phyloP scores from a whole-genome alignment of 768 basidiomycete genomes.

The Mycena latifolia region DNA sequence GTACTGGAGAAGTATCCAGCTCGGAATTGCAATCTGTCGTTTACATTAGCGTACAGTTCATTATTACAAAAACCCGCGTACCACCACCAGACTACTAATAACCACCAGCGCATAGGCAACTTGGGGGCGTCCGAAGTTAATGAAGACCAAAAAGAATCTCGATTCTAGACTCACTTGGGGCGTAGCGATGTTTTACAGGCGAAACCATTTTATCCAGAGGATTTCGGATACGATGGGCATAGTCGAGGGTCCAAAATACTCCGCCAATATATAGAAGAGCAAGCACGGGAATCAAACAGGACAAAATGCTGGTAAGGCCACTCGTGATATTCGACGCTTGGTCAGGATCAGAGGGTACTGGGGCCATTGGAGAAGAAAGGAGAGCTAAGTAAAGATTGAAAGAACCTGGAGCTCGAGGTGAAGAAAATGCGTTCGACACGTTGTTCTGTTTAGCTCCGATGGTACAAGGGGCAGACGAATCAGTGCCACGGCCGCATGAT shows the following conservation, averaged over 20 bases:
- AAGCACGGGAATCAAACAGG: slow-evolving; percentile 50
- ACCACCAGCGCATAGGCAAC: slow-evolving; percentile 67
- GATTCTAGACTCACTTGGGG: slow-evolving; percentile 57
- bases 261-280: slow-evolving; percentile 62
- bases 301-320: slow-evolving; percentile 51
- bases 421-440: slow-evolving; percentile 12
- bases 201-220: slow-evolving; percentile 65
- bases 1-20: slow-evolving; percentile 73
- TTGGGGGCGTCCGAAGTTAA: slow-evolving; percentile 40
- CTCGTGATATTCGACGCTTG: slow-evolving; percentile 45
- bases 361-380: slow-evolving; percentile 23
- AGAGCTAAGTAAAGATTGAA: not conserved
- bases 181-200: slow-evolving; percentile 60
- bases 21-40: slow-evolving; percentile 62
- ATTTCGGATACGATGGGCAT: slow-evolving; percentile 58
- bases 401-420: not conserved
- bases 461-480: not conserved
- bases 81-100: slow-evolving; percentile 61
- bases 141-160: not conserved
- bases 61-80: slow-evolving; percentile 33
- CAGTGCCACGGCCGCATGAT: not conserved
- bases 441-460: not conserved
- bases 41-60: not conserved
- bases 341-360: slow-evolving; percentile 18
- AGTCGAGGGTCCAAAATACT: slow-evolving; percentile 63